phyloP scores from a whole-genome alignment of 495 filamentous ascomycete species.

The Aspergillus sclerotiicarbonarius region DNA sequence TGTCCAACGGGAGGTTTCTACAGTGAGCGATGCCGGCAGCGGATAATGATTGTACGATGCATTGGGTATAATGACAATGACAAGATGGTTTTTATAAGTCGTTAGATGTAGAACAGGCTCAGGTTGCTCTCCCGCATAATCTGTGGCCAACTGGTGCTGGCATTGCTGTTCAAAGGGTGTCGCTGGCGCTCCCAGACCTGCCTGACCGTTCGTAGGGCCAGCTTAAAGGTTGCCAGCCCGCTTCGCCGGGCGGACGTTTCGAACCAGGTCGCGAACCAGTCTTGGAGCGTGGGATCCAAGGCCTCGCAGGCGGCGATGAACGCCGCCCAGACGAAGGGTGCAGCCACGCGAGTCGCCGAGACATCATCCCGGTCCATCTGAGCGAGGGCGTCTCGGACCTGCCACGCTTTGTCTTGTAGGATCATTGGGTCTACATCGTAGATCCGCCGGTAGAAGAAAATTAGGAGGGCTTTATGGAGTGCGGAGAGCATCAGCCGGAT shows the following conservation, averaged over 20 bases:
- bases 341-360: neutral
- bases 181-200: constrained; percentile 8
- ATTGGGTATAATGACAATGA: too few species aligned
- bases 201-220: constrained; percentile 1
- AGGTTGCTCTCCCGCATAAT: constrained; percentile 3
- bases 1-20: too few species aligned
- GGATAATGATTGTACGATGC: too few species aligned
- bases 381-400: constrained; percentile 21
- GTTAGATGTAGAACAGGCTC: constrained; percentile 4
- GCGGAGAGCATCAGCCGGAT: constrained; percentile 21
- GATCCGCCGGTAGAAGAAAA: constrained; percentile 33
- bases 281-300: constrained; percentile 20
- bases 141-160: constrained; percentile 7
- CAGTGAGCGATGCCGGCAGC: too few species aligned
- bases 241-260: constrained; percentile 17
- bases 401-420: constrained; percentile 22
- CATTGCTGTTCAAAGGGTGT: neutral
- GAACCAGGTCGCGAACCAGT: constrained; percentile 27
- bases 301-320: constrained; percentile 33
- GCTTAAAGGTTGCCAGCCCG: constrained; percentile 14
- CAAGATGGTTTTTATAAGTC: too few species aligned
- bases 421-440: constrained; percentile 26
- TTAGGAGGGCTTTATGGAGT: constrained; percentile 25
- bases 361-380: constrained; percentile 12
- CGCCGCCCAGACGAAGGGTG: constrained; percentile 20